Evolutionary conservation across 345 rosid species (phyloP).

Genomic region (Alliaria petiolata): DNA sequence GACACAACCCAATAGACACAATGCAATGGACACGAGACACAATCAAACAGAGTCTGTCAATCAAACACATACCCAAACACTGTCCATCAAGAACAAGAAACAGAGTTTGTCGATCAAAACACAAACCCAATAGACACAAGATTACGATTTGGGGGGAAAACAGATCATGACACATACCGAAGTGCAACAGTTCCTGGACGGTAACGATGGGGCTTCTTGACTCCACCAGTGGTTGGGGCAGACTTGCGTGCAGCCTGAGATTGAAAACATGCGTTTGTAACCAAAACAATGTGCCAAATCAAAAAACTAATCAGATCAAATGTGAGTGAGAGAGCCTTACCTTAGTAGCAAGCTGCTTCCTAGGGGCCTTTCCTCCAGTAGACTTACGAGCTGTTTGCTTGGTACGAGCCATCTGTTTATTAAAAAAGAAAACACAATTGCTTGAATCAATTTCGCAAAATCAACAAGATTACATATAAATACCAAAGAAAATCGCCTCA

Average conservation of each 20-base stretch:
- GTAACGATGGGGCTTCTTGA: not conserved
- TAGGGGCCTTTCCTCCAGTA: not conserved
- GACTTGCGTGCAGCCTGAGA: slow-evolving; percentile 86
- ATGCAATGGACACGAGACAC: not conserved
- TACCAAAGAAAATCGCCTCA: not conserved
- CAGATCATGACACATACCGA: slow-evolving; percentile 43
- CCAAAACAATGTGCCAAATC: not conserved
- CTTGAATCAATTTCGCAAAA: not conserved
- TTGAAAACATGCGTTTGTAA: not conserved
- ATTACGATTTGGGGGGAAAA: not conserved
- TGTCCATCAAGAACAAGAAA: not conserved
- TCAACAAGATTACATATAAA: not conserved
- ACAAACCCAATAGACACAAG: not conserved
- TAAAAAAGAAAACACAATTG: not conserved
- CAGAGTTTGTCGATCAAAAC: not conserved
- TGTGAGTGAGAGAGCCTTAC: not conserved
- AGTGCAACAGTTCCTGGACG: slow-evolving; percentile 28
- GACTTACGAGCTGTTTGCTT: not conserved
- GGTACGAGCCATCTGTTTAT: not conserved
- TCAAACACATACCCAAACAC: not conserved
- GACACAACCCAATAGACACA: too few species aligned
- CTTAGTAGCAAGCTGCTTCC: not conserved
- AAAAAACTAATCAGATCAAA: not conserved
- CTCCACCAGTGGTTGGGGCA: slow-evolving; percentile 55
- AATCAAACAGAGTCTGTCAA: too few species aligned